Base-by-base conservation (phyloP, 345 rosid genomes). In the Eucalyptus pauciflora region DNA sequence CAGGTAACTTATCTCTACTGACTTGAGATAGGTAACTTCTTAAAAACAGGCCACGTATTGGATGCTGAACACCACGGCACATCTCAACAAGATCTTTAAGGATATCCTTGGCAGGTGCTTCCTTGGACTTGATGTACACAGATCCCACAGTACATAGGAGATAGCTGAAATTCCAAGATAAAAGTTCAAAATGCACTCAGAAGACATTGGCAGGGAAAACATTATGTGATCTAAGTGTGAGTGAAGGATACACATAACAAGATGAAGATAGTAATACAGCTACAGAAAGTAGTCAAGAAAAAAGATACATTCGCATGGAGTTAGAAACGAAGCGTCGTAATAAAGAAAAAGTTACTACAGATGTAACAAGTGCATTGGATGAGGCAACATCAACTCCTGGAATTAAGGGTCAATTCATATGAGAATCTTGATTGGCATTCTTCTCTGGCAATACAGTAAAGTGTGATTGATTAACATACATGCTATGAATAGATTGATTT, bases 1-100 rank as follows among this genome's bases (percentile, higher is more conserved):
- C 98, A 41, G 96, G 96, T 88, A 96, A 93, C 91, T 96, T 96
- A 91, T 96, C 97, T 91, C 96, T 95, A 89, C 99, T 96, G 90
- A 96, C 92, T 95, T 94, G 99, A 60, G 98, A 95, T 86, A 96
- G 98, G 90, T 96, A 97, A 94, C 97, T 97, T 94, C 99, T 95
- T 86, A 97, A 88, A 90, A 97, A 97, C 25, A 97, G 96, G 67
- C 98, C 98, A 54, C 98, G 97, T 24, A 96, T 92, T 10, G 99
- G 99, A 94, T 97, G 95, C 87, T 97, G 99, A 93, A 97, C 94
- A 54, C 95, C 97, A 37, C 96, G 98, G 89, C 99, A 96, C 99
- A 97, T 97, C 89, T 97, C 99, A 50, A 96, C 96, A 62, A 97
- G 97, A 92, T 96, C 99, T 87, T 95, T 95, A 41, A 97, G 97